Evolutionary conservation across 192 early-diverging fungal species (phyloP).

Genomic region (Pecoramyces ruminantium): DNA sequence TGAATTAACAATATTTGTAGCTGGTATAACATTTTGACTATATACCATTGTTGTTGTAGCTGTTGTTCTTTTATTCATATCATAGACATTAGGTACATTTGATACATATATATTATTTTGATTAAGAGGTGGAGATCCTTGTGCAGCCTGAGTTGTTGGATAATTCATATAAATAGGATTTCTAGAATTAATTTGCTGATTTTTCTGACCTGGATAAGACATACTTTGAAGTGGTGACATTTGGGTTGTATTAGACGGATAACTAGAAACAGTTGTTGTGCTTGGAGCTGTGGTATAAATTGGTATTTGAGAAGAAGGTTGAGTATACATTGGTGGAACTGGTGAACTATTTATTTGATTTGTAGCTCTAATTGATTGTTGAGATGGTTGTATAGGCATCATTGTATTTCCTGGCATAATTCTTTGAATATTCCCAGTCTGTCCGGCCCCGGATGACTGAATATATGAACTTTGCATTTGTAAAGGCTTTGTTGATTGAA

Average conservation of each 20-base stretch:
- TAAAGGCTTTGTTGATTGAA: background rate
- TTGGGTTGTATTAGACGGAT: background rate
- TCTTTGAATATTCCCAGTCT: background rate
- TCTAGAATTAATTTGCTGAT: background rate
- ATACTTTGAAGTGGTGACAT: background rate
- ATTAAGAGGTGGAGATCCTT: background rate
- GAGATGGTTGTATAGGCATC: background rate
- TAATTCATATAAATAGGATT: background rate
- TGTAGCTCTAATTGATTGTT: background rate
- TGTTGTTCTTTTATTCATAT: background rate
- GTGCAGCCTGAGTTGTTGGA: background rate
- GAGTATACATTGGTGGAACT: background rate
- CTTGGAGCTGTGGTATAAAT: background rate
- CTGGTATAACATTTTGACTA: background rate
- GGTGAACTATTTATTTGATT: background rate
- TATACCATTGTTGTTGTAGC: background rate
- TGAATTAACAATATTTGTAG: background rate
- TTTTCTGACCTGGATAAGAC: background rate
- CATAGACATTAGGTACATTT: background rate
- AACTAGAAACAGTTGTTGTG: background rate
- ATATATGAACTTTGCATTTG: background rate
- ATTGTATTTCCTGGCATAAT: background rate
- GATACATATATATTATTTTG: background rate
- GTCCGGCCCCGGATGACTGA: background rate
- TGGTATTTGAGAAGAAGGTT: background rate